Percentiles rank a stretch among this genome's conserved stretches.
Evolutionary conservation across 495 filamentous ascomycete species (phyloP).

Genomic region (Trichoderma erinaceum): DNA sequence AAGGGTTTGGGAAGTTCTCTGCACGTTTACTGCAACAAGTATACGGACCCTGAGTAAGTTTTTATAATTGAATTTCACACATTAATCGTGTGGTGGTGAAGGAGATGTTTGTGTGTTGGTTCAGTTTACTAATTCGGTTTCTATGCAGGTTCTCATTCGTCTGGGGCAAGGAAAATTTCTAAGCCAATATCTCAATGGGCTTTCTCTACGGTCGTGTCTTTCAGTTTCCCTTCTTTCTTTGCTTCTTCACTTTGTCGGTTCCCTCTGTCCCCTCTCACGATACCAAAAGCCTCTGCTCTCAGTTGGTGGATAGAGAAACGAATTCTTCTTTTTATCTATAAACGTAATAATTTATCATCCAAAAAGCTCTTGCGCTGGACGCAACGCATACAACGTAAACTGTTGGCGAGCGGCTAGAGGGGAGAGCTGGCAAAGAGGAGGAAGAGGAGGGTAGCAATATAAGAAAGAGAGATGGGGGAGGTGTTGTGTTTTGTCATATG

Average conservation of each 20-base stretch:
- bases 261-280: not conserved
- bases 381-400: constrained; percentile 1
- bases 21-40: constrained; percentile 72
- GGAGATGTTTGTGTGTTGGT: constrained; percentile 15
- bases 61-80: not conserved
- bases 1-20: constrained; percentile 61
- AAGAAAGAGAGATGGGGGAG: no score
- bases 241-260: not conserved
- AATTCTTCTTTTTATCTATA: not conserved
- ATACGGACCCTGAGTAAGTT: constrained; percentile 62
- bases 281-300: not conserved
- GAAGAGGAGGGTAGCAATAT: not conserved
- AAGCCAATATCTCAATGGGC: constrained; percentile 20
- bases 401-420: not conserved
- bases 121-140: constrained; percentile 3
- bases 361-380: not conserved
- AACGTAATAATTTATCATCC: not conserved
- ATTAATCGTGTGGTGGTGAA: no score
- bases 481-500: no score
- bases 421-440: not conserved
- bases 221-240: not conserved
- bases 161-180: constrained; percentile 78
- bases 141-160: constrained; percentile 48
- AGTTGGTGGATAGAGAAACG: not conserved
- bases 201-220: not conserved